Base-by-base conservation (phyloP, 148 eudicot species). In the Rheum nobile region DNA sequence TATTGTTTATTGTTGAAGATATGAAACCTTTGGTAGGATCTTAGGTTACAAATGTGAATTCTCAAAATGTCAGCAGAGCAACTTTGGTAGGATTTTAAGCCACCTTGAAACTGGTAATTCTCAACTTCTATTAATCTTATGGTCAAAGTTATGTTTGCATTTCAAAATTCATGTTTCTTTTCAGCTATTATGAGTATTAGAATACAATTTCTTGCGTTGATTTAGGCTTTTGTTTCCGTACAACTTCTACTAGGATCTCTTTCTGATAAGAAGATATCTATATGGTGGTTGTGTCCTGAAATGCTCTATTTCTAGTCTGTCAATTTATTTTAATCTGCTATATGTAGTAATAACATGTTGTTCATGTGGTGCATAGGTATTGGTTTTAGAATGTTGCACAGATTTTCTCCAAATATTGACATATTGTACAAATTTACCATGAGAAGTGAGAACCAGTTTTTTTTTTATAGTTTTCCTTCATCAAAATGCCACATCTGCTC, bases 71-170 rank as follows among this genome's bases (percentile, higher is more conserved):
- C 47, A 86, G 79, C 81, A 80, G 83, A 73, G 61, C 83, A n/a
- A n/a, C n/a, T n/a, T n/a, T n/a, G n/a, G n/a, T n/a, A n/a, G n/a
- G n/a, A n/a, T n/a, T n/a, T n/a, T n/a, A n/a, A n/a, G n/a, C n/a
- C 13, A 90, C 97, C 37, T 78, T 94, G 82, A 91, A 91, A 71
- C 72, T 90, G 93, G 98, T 91, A 75, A 77, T 86, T 71, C 72
- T 67, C 65, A 52, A 19, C 32, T n/a, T 3, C 46, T 35, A n/a
- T 77, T n/a, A n/a, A n/a, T 21, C 29, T 76, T 38, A 8, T 52
- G 28, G 59, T 52, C n/a, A n/a, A n/a, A n/a, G n/a, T n/a, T n/a
- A n/a, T 50, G 57, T 50, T 50, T 50, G 57, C 57, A 50, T 50
- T n/a, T 50, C n/a, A 0, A 11, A 43, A 68, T n/a, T 16, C 4